A percentile compares a stretch with the other conserved stretches of the same genome.
Evolutionary conservation across 768 basidiomycete species (phyloP).

Genomic region (Leccinum rimulosum): DNA sequence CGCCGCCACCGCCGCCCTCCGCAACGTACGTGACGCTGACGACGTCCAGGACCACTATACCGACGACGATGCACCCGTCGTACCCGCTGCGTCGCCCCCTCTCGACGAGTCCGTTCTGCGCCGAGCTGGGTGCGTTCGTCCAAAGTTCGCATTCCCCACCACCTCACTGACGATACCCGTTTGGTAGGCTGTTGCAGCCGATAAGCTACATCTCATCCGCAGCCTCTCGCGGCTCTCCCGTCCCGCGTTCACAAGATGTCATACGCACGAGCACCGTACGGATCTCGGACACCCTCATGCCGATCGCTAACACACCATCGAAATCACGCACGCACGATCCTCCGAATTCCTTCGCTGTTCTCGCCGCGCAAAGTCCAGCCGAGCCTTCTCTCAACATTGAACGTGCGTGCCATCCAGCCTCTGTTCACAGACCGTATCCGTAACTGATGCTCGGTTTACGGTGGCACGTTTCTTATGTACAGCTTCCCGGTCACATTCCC

Average conservation of each 20-base stretch:
- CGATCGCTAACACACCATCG: neutral
- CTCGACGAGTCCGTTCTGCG: conserved; percentile 43
- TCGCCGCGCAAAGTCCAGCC: conserved; percentile 19
- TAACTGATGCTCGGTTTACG: conserved; percentile 7
- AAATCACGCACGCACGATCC: neutral
- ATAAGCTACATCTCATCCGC: conserved; percentile 41
- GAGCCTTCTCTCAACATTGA: conserved; percentile 14
- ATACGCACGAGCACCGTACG: conserved; percentile 69
- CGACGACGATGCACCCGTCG: conserved; percentile 15
- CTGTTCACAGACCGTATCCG: conserved; percentile 6
- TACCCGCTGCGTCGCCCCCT: conserved; percentile 23
- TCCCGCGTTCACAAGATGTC: conserved; percentile 55
- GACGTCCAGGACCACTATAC: neutral
- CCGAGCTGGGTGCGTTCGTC: conserved; percentile 51
- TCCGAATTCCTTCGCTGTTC: conserved; percentile 5
- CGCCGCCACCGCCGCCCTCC: conserved; percentile 1
- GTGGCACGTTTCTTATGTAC: conserved; percentile 20
- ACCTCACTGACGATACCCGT: neutral
- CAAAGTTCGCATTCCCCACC: neutral
- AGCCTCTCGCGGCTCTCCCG: conserved; percentile 18
- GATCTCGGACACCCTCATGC: conserved; percentile 49
- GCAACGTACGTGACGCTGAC: neutral
- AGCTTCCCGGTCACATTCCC: conserved; percentile 24
- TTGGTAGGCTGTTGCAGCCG: conserved; percentile 54
- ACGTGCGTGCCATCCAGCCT: conserved; percentile 22